These are phyloP conservation scores for Mesembryanthemum crystallinum DNA, from an alignment of 148 eudicot genomes.

Conservation along the genomic window DNA sequence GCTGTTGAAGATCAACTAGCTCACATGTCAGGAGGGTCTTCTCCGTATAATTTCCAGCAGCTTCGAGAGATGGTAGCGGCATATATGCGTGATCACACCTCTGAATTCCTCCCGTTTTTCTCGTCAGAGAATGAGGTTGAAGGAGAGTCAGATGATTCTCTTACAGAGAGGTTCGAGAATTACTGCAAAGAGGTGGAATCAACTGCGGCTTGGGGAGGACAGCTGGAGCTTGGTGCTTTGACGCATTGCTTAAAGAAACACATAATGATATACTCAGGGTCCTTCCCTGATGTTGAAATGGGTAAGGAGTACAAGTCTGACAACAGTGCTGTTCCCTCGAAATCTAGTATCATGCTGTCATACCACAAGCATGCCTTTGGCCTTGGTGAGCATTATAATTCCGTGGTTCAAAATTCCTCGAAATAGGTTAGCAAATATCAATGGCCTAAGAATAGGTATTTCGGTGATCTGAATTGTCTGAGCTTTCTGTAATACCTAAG, in stretches of 20 bases:
- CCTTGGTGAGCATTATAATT: constrained; percentile 80
- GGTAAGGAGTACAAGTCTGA: constrained; percentile 67
- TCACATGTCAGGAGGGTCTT: constrained; percentile 41
- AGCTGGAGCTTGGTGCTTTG: constrained; percentile 65
- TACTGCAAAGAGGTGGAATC: constrained; percentile 67
- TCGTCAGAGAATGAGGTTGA: constrained; percentile 52
- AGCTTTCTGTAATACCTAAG: neutral
- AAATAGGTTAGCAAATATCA: constrained; percentile 15
- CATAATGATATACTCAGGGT: constrained; percentile 62
- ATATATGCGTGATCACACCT: constrained; percentile 55
- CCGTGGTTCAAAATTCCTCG: constrained; percentile 39
- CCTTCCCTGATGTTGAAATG: constrained; percentile 83
- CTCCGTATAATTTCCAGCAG: constrained; percentile 51
- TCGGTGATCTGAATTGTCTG: neutral
- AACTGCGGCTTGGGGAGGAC: constrained; percentile 83
- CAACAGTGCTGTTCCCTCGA: constrained; percentile 18
- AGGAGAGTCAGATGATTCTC: constrained; percentile 44
- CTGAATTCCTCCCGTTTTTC: constrained; percentile 63
- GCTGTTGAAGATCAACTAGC: constrained; percentile 72
- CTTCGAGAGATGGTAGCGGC: constrained; percentile 62
- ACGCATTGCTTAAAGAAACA: constrained; percentile 66
- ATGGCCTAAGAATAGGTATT: neutral
- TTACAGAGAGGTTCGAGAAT: constrained; percentile 51
- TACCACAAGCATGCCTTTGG: constrained; percentile 80
- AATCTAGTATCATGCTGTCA: constrained; percentile 51